Conservation (phyloP, 2,329 filamentous ascomycete genomes). For the Trichoderma endophyticum region DNA sequence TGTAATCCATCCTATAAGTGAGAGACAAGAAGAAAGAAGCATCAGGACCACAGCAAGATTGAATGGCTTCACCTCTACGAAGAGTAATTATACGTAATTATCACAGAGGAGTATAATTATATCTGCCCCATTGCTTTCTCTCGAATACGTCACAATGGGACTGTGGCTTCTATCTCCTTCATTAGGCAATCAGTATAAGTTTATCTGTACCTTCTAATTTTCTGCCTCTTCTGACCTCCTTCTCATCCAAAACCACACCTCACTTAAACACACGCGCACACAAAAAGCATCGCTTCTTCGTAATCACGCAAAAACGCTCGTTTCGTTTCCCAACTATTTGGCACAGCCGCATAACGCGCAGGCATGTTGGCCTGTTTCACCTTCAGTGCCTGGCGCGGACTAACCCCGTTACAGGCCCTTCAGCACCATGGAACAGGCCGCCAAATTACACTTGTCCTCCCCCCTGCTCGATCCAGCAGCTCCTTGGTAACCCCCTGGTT, state of each 20-base stretch:
- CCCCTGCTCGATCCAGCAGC: not conserved
- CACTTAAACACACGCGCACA: not conserved
- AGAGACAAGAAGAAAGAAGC: not conserved
- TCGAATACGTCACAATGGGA: not conserved
- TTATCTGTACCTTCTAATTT: not conserved
- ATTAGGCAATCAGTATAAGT: not conserved
- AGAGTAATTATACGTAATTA: not conserved
- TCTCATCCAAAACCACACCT: not conserved
- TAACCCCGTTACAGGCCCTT: not conserved
- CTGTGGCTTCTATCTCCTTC: not conserved
- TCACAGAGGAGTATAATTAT: not conserved
- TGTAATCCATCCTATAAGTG: not conserved
- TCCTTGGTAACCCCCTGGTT: not conserved
- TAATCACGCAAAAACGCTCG: not conserved
- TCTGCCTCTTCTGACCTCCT: not conserved
- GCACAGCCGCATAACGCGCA: not conserved
- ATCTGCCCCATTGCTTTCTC: not conserved
- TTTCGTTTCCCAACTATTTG: not conserved
- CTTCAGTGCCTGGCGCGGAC: not conserved
- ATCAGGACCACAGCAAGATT: not conserved
- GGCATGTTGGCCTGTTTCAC: constrained; percentile 8
- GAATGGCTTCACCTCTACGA: not conserved
- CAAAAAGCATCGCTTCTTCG: not conserved
- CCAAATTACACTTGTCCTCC: not conserved
- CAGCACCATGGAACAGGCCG: not conserved